Base-by-base conservation (phyloP, 305 asterid genomes). In the Plantago coronopus region DNA sequence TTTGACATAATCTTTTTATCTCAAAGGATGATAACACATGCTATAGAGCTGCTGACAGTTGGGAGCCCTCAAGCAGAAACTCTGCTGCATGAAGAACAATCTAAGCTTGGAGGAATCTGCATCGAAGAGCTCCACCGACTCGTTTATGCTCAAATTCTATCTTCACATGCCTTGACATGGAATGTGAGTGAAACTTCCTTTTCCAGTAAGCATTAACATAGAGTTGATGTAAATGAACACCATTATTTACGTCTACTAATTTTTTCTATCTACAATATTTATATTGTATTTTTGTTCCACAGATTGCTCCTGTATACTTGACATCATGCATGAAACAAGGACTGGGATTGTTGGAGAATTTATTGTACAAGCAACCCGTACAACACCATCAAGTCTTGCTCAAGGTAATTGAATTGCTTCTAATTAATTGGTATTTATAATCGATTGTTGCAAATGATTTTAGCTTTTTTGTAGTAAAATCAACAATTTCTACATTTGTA, bases 121-220 rank as follows among this genome's bases (percentile, higher is more conserved):
- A 79, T 89, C 29, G 96, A 86, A 74, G 97, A 87, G 83, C 95
- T 89, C 69, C 82, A 86, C 70, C 85, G 91, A 45, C 83, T 93
- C 65, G 79, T 69, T 71, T 89, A 89, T 80, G 90, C 96, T 10
- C 97, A 89, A 85, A 86, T 89, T 62, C 78, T 93, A 64, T 89
- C 96, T 64, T 89, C 98, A 56, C 89, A 93, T 76, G 82, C 86
- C 66, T 74, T 89, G 86, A 93, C 97, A 25, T 93, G 98, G 98
- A 94, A 86, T 59, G 97, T 89, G 70, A 83, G 96, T 78, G 68
- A 55, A 56, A 45, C 57, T 50, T 54, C 9, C 42, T 34, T 13
- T 34, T 34, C 42, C 13, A 48, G 57, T 23, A 5, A 21, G 55
- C 21, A 17, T 48, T 34, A 8, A 51, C 22, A 21, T 57, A 20